A percentile compares a stretch with the other conserved stretches of the same genome.
phyloP scores from a whole-genome alignment of 2,329 filamentous ascomycete species.

The Neoscytalidium dimidiatum region DNA sequence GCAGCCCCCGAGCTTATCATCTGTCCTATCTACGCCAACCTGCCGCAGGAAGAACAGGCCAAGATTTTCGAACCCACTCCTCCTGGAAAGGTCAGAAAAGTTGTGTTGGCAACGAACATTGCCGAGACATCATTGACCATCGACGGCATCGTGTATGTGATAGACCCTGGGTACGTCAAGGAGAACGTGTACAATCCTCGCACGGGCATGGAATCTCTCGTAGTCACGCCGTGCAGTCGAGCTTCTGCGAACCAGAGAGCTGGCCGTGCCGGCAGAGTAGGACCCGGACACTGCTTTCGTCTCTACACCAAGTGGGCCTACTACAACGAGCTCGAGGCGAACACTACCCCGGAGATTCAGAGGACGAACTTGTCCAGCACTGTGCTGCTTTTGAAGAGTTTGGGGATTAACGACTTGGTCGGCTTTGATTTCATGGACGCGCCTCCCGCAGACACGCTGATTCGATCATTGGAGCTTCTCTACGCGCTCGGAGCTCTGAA shows the following conservation, averaged over 20 bases:
- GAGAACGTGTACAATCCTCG: constrained; percentile 91
- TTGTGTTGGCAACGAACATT: constrained; percentile 94
- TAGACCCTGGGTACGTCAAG: constrained; percentile 93
- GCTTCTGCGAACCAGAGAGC: constrained; percentile 92
- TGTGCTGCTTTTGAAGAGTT: constrained; percentile 81
- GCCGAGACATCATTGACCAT: constrained; percentile 95
- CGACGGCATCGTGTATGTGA: constrained; percentile 93
- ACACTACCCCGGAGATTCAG: constrained; percentile 90
- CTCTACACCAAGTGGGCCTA: constrained; percentile 93
- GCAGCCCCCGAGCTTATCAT: constrained; percentile 86
- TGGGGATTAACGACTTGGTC: constrained; percentile 89
- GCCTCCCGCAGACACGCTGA: constrained; percentile 85
- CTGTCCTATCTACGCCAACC: constrained; percentile 90
- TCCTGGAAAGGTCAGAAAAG: constrained; percentile 73
- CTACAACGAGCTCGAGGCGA: constrained; percentile 92
- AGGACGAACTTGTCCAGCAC: constrained; percentile 83
- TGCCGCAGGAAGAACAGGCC: constrained; percentile 85
- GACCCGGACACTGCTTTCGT: constrained; percentile 89
- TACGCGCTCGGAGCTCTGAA: constrained; percentile 90
- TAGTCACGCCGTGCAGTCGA: constrained; percentile 86
- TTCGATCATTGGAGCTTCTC: constrained; percentile 83
- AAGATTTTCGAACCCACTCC: constrained; percentile 96
- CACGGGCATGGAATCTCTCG: constrained; percentile 88
- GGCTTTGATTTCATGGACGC: constrained; percentile 97
- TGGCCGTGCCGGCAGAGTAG: constrained; percentile 88